Percentiles rank a stretch among this genome's conserved stretches.
phyloP scores from a whole-genome alignment of 371 early-diverging fungal species.

The Phascolomyces articulosus region DNA sequence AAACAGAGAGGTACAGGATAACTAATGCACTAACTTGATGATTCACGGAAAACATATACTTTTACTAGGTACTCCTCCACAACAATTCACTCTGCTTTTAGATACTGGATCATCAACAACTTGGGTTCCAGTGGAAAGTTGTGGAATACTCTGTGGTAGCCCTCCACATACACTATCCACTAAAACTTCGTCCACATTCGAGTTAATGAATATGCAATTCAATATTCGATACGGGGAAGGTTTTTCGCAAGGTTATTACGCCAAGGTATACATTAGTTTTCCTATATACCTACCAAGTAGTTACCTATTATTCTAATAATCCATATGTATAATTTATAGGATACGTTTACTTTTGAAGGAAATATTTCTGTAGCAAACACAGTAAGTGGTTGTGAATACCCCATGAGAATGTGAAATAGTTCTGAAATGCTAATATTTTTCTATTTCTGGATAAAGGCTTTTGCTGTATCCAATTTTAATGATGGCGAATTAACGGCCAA shows the following conservation, averaged over 20 bases:
- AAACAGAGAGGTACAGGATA: no score
- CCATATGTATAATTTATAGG: conserved; percentile 9
- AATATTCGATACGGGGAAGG: conserved; percentile 48
- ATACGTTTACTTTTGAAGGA: conserved; percentile 33
- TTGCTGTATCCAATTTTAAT: conserved; percentile 44
- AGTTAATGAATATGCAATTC: conserved; percentile 18
- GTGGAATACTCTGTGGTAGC: conserved; percentile 37
- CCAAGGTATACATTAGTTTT: conserved; percentile 23
- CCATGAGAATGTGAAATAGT: not conserved
- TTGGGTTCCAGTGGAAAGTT: conserved; percentile 42
- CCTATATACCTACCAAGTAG: no score
- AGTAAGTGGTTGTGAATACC: conserved; percentile 25
- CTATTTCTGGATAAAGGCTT: conserved; percentile 21
- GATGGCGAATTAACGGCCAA: conserved; percentile 45
- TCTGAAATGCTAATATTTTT: not conserved
- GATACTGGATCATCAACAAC: conserved; percentile 53
- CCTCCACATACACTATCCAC: conserved; percentile 32
- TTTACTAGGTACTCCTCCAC: conserved; percentile 39
- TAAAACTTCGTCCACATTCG: conserved; percentile 25
- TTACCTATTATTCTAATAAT: not conserved
- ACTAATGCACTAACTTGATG: not conserved
- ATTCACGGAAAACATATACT: not conserved
- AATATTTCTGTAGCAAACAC: conserved; percentile 24
- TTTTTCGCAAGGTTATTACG: conserved; percentile 40
- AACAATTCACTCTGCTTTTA: conserved; percentile 41